Percentiles rank a stretch among this genome's conserved stretches.
These are phyloP conservation scores for Extremus antarcticus DNA, from an alignment of 495 filamentous ascomycete genomes.

Conservation along the genomic window DNA sequence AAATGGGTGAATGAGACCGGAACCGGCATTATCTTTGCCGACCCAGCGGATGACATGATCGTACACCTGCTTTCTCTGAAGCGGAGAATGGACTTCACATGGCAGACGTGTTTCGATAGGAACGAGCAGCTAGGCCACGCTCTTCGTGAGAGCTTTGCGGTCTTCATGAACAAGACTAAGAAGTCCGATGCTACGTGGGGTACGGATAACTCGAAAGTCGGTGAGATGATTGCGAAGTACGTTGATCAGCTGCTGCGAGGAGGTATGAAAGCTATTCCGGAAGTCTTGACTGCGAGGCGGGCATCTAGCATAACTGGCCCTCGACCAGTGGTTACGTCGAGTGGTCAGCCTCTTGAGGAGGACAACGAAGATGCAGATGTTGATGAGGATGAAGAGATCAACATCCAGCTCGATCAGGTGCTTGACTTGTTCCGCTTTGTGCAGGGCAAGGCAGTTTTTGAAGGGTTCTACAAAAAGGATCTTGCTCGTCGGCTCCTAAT, in stretches of 20 bases:
- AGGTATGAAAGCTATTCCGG: conserved; percentile 68
- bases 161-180: conserved; percentile 80
- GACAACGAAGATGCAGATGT: conserved; percentile 44
- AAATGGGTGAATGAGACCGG: conserved; percentile 70
- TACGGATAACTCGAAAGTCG: conserved; percentile 80
- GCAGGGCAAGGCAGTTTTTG: conserved; percentile 93
- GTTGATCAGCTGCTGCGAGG: conserved; percentile 82
- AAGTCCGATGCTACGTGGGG: conserved; percentile 54
- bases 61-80: conserved; percentile 72
- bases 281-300: conserved; percentile 34
- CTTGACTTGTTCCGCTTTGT: conserved; percentile 94
- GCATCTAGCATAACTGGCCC: conserved; percentile 13
- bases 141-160: conserved; percentile 71
- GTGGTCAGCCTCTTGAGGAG: conserved; percentile 26
- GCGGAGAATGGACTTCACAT: conserved; percentile 62
- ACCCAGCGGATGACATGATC: conserved; percentile 75
- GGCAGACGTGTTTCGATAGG: conserved; percentile 58
- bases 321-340: not conserved
- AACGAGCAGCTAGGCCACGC: conserved; percentile 64
- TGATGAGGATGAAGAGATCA: conserved; percentile 84
- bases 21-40: conserved; percentile 66
- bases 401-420: conserved; percentile 78
- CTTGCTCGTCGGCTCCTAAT: conserved; percentile 80
- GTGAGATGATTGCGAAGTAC: conserved; percentile 97
- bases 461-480: conserved; percentile 97